A percentile compares a stretch with the other conserved stretches of the same genome.
These are phyloP conservation scores for Hypericum androsaemum DNA, from an alignment of 345 rosid species.

Conservation along the genomic window DNA sequence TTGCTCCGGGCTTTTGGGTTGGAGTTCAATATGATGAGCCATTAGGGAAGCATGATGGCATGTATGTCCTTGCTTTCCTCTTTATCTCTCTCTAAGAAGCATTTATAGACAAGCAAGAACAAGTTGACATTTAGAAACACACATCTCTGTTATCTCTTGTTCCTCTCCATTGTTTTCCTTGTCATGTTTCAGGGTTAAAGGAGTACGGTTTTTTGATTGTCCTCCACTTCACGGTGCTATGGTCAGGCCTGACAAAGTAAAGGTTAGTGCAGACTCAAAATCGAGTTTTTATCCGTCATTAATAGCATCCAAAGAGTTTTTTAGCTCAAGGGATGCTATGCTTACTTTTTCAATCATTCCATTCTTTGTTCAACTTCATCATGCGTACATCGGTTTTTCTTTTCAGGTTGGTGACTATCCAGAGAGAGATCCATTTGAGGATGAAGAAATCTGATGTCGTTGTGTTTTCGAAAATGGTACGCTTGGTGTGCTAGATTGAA, in stretches of 20 bases:
- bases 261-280: conserved; percentile 36
- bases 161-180: conserved; percentile 1
- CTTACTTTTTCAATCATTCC: no score
- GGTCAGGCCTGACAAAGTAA: conserved; percentile 87
- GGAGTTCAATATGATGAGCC: conserved; percentile 95
- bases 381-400: neutral
- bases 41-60: conserved; percentile 90
- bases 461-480: neutral
- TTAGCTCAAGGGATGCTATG: no score
- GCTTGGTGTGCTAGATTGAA: no score
- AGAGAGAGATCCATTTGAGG: conserved; percentile 76
- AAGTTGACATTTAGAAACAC: neutral
- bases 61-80: conserved; percentile 31
- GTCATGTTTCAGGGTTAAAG: conserved; percentile 58
- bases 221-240: conserved; percentile 71
- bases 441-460: conserved; percentile 52
- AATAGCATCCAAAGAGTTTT: no score
- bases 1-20: conserved; percentile 86
- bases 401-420: conserved; percentile 82
- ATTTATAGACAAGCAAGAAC: neutral
- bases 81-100: neutral
- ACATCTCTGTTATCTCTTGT: neutral
- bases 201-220: conserved; percentile 60
- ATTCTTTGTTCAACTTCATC: no score
- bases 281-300: no score